Base-by-base conservation (phyloP, 169 alveolate genomes). In the Plasmodium fragile region DNA sequence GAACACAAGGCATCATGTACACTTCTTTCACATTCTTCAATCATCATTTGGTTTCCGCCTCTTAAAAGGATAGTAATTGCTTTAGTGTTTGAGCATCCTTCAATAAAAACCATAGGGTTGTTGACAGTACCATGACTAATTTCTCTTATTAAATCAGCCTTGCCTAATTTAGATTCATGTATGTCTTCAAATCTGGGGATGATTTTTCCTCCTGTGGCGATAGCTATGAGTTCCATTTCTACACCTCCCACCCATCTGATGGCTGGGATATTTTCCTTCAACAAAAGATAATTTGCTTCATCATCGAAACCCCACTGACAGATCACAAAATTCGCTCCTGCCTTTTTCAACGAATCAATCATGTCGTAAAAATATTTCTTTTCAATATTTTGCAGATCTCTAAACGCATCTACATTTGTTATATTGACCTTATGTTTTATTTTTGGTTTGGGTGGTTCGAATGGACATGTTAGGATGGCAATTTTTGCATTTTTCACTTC, bases 261-360 rank as follows among this genome's bases (percentile, higher is more conserved):
- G 16, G 99, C 99, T 22, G 99, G 99, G 1, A 98, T 95, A 32
- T 96, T 95, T 97, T 97, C 97, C 94, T 92, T 96, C 81, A 96
- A 89, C 53, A 98, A 96, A 80, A 98, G 81, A 89, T 98, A 99
- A 95, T 98, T 98, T 5, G 99, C 99, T 96, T 99, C 99, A 95
- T 99, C 99, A 96, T 99, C 99, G 92, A 99, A 99, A 39, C 99
- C 99, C 99, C 99, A 99, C 95, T 99, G 99, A 92, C 99, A 99
- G 45, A 99, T 98, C 18, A 97, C 98, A 41, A 98, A 96, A 83
- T 99, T 99, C 4, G 99, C 99, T 82, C 99, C 99, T 78, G 99
- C 97, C 34, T 98, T 97, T 92, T 98, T 98, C 34, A 98, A 99
- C 22, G 96, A 95, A 78, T 98, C 96, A 7, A 99, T 98, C 99